A percentile compares a stretch with the other conserved stretches of the same genome.
Conservation (phyloP, 495 filamentous ascomycete species). For the Gamarada debralockiae region DNA sequence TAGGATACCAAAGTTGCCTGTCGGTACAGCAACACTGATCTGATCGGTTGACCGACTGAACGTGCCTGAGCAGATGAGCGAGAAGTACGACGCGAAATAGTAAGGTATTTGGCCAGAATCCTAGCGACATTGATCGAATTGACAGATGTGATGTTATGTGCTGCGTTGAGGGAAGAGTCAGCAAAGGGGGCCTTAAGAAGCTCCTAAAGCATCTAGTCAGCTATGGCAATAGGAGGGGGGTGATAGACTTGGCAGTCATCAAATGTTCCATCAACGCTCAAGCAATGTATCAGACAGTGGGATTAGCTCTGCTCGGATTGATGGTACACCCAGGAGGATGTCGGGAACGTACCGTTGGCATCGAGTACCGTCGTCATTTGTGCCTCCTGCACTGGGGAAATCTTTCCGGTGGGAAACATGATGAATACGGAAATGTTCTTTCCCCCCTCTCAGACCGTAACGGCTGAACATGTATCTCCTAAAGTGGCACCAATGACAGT, state of each 20-base stretch:
- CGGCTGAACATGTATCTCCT: slow-evolving; percentile 92
- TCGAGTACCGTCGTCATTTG: slow-evolving; percentile 94
- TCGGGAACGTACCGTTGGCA: too few species aligned
- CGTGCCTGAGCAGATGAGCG: slow-evolving; percentile 51
- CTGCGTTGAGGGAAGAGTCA: slow-evolving; percentile 69
- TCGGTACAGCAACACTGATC: slow-evolving; percentile 78
- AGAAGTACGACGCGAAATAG: slow-evolving; percentile 89
- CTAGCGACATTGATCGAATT: slow-evolving; percentile 90
- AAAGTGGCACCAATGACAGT: slow-evolving; percentile 91
- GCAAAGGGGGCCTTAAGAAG: slow-evolving; percentile 90
- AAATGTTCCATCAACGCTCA: slow-evolving; percentile 83
- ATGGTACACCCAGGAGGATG: too few species aligned
- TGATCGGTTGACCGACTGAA: slow-evolving; percentile 49
- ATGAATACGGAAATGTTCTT: slow-evolving; percentile 94
- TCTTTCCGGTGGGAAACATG: slow-evolving; percentile 75
- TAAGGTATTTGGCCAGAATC: slow-evolving; percentile 94
- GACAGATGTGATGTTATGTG: slow-evolving; percentile 74
- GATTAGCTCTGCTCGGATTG: too few species aligned
- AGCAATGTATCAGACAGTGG: slow-evolving; percentile 88
- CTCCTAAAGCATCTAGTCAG: too few species aligned
- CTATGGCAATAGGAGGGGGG: too few species aligned
- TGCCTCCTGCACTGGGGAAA: slow-evolving; percentile 83
- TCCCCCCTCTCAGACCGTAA: slow-evolving; percentile 94
- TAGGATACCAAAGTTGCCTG: slow-evolving; percentile 93
- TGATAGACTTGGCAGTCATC: slow-evolving; percentile 95